Evolutionary conservation across 495 filamentous ascomycete species (phyloP).

Genomic region (Durotheca rogersii): DNA sequence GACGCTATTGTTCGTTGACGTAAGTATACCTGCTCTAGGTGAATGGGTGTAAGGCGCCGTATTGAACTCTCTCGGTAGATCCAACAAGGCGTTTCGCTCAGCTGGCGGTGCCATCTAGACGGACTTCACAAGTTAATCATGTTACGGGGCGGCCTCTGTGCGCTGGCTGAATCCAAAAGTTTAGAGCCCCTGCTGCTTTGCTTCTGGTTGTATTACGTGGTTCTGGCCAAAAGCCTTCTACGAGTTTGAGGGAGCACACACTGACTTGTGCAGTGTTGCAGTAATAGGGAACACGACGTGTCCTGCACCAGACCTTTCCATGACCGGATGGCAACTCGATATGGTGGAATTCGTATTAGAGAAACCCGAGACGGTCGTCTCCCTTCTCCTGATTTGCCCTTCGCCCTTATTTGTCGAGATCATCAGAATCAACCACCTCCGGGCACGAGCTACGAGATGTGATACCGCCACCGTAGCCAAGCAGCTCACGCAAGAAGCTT

Average conservation of each 20-base stretch:
- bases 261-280: constrained; percentile 17
- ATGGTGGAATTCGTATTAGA: constrained; percentile 17
- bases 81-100: constrained; percentile 31
- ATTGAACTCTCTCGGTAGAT: constrained; percentile 15
- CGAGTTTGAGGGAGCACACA: neutral
- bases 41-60: neutral
- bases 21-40: constrained; percentile 8
- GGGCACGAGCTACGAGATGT: constrained; percentile 9
- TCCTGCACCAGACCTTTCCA: constrained; percentile 30
- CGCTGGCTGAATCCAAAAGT: constrained; percentile 1
- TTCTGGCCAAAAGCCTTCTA: neutral
- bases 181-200: constrained; percentile 31
- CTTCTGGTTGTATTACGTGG: constrained; percentile 31
- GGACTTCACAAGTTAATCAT: constrained; percentile 31
- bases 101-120: constrained; percentile 39
- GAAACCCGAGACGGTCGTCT: constrained; percentile 18
- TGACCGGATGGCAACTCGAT: constrained; percentile 16
- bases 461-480: neutral
- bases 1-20: constrained; percentile 17
- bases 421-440: constrained; percentile 35
- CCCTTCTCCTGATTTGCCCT: constrained; percentile 26
- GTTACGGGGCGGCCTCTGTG: constrained; percentile 33
- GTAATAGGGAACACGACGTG: constrained; percentile 39
- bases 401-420: constrained; percentile 23
- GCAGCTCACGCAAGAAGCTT: constrained; percentile 7